These are phyloP conservation scores for Boletus patriciae DNA, from an alignment of 768 basidiomycete species.

Conservation along the genomic window DNA sequence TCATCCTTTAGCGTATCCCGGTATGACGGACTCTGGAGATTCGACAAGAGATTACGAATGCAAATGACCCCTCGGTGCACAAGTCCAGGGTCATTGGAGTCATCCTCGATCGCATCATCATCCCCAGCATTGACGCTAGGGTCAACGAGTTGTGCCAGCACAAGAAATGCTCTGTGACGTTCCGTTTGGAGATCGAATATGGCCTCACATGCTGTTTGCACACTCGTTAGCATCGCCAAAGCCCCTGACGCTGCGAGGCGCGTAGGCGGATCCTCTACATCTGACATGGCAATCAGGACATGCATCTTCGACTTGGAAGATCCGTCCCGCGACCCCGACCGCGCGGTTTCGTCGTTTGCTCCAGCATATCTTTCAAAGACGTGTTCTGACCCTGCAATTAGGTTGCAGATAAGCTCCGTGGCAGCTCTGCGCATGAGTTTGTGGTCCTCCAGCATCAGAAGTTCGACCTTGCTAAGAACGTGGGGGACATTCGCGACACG, in stretches of 20 bases:
- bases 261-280: constrained; percentile 83
- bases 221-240: constrained; percentile 73
- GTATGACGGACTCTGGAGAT: constrained; percentile 40
- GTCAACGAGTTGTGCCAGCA: constrained; percentile 68
- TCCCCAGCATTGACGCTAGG: constrained; percentile 42
- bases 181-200: constrained; percentile 68
- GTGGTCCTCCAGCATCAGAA: constrained; percentile 81
- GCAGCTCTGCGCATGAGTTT: constrained; percentile 81
- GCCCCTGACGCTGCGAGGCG: constrained; percentile 90
- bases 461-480: constrained; percentile 64
- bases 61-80: constrained; percentile 81
- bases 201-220: constrained; percentile 56
- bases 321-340: constrained; percentile 43
- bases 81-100: constrained; percentile 55
- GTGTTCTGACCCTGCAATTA: constrained; percentile 72
- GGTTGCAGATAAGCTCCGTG: constrained; percentile 89
- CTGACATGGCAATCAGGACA: constrained; percentile 79
- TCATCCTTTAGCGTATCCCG: constrained; percentile 49
- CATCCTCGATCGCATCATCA: constrained; percentile 40
- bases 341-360: constrained; percentile 27
- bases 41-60: constrained; percentile 59
- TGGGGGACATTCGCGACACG: constrained; percentile 64
- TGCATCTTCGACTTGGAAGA: constrained; percentile 64
- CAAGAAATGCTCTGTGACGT: constrained; percentile 58
- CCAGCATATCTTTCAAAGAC: constrained; percentile 75